Base-by-base conservation (phyloP, 1,284 basidiomycete genomes). In the Kwoniella shivajii region DNA sequence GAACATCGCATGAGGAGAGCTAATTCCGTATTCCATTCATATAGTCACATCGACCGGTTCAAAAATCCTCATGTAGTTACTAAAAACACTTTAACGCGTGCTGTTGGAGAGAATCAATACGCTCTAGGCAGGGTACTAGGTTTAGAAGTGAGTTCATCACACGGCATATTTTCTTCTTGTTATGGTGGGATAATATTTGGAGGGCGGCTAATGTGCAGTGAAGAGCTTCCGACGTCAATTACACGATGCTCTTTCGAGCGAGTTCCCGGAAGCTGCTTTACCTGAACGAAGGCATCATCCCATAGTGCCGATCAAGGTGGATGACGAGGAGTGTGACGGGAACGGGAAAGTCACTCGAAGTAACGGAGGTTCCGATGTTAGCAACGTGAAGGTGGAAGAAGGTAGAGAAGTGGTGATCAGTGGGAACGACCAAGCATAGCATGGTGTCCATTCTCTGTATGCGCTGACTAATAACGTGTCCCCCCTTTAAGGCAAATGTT, bases 101-200 rank as follows among this genome's bases (percentile, higher is more conserved):
- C 72, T 1, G 71, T 70, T 1, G 73, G 73, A 30, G 73, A 75
- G 62, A 76, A 74, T 49, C 75, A 76, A 52, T 73, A 75, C 53
- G 67, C 73, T 26, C 60, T 75, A 6, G 75, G 75, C 0, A 56
- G 75, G 20, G 61, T 73, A 9, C 47, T 75, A 2, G 75, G 75
- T 22, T 57, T 76, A 9, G 75, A 75, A 59, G 74, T 76, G 61
- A 27, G 70, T 66, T 18, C 36, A 3, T 14, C 4, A 30, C 16
- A 27, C 41, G 26, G 50, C 27, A 9, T 11, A 51, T 13, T 13
- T 34, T 29, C 14, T 38, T 50, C n/a, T 24, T 41, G 20, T 26
- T 22, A n/a, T n/a, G n/a, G n/a, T n/a, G n/a, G n/a, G n/a, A n/a
- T n/a, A n/a, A n/a, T n/a, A n/a, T n/a, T n/a, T n/a, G n/a, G n/a